Percentiles rank a stretch among this genome's conserved stretches.
Evolutionary conservation across 2,329 filamentous ascomycete species (phyloP).

Genomic region (Phoma sp.): DNA sequence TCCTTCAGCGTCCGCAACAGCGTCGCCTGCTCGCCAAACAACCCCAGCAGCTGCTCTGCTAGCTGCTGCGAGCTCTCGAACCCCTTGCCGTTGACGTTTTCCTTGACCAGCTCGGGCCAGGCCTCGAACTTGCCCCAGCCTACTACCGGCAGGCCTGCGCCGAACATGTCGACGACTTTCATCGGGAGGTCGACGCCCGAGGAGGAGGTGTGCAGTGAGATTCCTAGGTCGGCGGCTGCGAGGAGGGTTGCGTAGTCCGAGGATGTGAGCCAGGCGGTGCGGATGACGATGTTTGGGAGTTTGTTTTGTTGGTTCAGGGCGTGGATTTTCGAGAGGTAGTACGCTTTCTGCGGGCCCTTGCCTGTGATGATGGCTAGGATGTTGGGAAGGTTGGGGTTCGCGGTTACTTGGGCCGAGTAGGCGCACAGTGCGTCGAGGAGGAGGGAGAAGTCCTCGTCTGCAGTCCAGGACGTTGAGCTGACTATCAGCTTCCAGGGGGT

Average conservation of each 20-base stretch:
- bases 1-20: slow-evolving; percentile 67
- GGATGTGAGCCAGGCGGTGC: slow-evolving; percentile 84
- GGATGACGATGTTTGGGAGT: slow-evolving; percentile 73
- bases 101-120: slow-evolving; percentile 87
- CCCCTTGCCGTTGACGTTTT: slow-evolving; percentile 83
- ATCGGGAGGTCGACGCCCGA: slow-evolving; percentile 96
- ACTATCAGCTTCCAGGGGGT: slow-evolving; percentile 74
- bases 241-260: slow-evolving; percentile 85
- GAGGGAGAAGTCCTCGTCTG: slow-evolving; percentile 92
- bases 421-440: slow-evolving; percentile 80
- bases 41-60: slow-evolving; percentile 63
- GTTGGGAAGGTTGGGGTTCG: slow-evolving; percentile 61
- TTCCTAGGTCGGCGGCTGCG: slow-evolving; percentile 83
- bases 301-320: slow-evolving; percentile 66
- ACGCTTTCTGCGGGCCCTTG: slow-evolving; percentile 82
- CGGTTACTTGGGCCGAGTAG: slow-evolving; percentile 67
- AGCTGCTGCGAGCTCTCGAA: slow-evolving; percentile 77
- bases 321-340: slow-evolving; percentile 73
- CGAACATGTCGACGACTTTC: slow-evolving; percentile 99
- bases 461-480: slow-evolving; percentile 95
- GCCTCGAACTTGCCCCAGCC: slow-evolving; percentile 87
- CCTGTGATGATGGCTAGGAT: slow-evolving; percentile 93
- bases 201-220: slow-evolving; percentile 90
- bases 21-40: slow-evolving; percentile 63
- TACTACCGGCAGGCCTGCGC: slow-evolving; percentile 86